Evolutionary conservation across 23 red algal species (phyloP).

Genomic region (Gracilaria gracilis): DNA sequence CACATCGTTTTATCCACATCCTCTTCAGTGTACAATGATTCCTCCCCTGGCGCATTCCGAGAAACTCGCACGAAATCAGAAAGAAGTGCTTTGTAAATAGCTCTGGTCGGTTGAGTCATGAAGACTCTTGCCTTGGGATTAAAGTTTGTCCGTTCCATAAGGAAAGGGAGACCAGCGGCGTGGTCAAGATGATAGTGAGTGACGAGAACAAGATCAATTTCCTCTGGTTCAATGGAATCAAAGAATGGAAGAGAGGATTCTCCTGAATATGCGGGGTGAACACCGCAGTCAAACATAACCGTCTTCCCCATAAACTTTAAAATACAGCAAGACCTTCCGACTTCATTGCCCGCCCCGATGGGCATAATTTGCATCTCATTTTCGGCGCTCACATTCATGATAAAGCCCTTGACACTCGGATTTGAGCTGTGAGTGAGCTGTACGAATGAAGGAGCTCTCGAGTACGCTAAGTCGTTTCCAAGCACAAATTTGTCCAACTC

Average conservation of each 20-base stretch:
- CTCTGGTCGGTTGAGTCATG: slow-evolving; percentile 99
- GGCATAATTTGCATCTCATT: slow-evolving; percentile 91
- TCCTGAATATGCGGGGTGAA: slow-evolving; percentile 99
- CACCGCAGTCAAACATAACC: slow-evolving; percentile 98
- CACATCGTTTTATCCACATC: slow-evolving; percentile 92
- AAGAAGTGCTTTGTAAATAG: slow-evolving; percentile 95
- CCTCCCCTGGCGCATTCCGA: slow-evolving; percentile 77
- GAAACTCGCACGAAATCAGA: slow-evolving; percentile 98
- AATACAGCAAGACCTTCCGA: slow-evolving; percentile 97
- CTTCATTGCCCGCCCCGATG: slow-evolving; percentile 95
- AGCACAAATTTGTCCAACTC: not conserved
- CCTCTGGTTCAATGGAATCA: slow-evolving; percentile 88
- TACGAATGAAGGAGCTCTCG: not conserved
- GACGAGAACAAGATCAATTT: slow-evolving; percentile 96
- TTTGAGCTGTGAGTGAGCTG: not conserved
- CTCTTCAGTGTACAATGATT: slow-evolving; percentile 91
- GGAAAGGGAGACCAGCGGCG: slow-evolving; percentile 91
- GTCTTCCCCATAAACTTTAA: slow-evolving; percentile 95
- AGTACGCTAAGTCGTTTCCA: not conserved
- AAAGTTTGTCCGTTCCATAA: slow-evolving; percentile 93
- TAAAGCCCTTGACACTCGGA: not conserved
- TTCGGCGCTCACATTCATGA: slow-evolving; percentile 28
- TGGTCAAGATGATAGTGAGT: slow-evolving; percentile 99
- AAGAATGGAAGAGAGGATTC: slow-evolving; percentile 97
- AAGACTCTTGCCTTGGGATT: slow-evolving; percentile 95